Percentiles rank a stretch among this genome's conserved stretches.
Conservation (phyloP, 1,139 yeast genomes). For the Yamadazyma sp. region DNA sequence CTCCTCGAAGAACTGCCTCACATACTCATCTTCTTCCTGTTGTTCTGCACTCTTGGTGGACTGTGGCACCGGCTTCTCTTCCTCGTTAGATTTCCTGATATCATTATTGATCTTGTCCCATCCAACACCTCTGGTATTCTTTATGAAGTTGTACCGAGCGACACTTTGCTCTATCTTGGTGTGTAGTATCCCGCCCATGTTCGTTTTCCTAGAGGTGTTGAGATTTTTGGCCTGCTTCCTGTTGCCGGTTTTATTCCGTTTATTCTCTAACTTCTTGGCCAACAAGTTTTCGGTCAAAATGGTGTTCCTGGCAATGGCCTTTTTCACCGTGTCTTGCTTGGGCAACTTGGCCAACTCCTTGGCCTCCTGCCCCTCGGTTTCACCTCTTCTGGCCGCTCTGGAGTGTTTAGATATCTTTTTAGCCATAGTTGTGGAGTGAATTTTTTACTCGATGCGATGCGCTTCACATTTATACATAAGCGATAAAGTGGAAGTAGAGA, state of each 20-base stretch:
- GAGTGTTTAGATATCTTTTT: conserved; percentile 61
- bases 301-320: conserved; percentile 67
- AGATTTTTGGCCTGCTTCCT: conserved; percentile 36
- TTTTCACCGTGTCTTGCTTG: conserved; percentile 55
- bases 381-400: conserved; percentile 76
- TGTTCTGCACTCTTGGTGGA: conserved; percentile 24
- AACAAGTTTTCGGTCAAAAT: conserved; percentile 66
- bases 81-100: conserved; percentile 6
- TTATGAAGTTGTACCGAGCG: conserved; percentile 61
- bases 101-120: conserved; percentile 66
- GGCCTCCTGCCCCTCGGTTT: conserved; percentile 39
- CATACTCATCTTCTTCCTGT: conserved; percentile 39
- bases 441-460: conserved; percentile 8
- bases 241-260: conserved; percentile 28
- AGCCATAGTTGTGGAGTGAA: conserved; percentile 12
- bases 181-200: conserved; percentile 55
- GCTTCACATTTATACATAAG: too few species aligned
- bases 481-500: too few species aligned
- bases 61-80: conserved; percentile 5
- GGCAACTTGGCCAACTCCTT: conserved; percentile 53
- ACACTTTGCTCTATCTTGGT: conserved; percentile 66
- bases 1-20: conserved; percentile 31
- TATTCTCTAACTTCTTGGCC: conserved; percentile 50
- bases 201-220: conserved; percentile 50
- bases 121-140: conserved; percentile 61